Percentiles rank a stretch among this genome's conserved stretches.
These are phyloP conservation scores for Didymella pomorum DNA, from an alignment of 2,329 filamentous ascomycete genomes.

Conservation along the genomic window DNA sequence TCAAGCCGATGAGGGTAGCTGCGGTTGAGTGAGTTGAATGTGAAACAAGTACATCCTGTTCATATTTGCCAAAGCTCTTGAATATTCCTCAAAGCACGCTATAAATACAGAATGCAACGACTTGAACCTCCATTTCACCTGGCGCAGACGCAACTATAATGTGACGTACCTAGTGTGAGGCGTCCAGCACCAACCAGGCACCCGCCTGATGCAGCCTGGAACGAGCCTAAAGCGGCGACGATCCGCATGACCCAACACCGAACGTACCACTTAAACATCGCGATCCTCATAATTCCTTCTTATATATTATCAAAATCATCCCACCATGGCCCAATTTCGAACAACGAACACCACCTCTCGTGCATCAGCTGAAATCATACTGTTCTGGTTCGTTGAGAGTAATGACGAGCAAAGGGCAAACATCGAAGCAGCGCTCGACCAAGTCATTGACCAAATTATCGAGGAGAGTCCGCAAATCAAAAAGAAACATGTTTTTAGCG, in stretches of 20 bases:
- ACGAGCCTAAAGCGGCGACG: neutral
- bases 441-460: neutral
- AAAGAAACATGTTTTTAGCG: neutral
- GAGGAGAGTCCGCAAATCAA: neutral
- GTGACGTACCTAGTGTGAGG: neutral
- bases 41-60: too few species aligned
- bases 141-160: neutral
- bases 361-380: neutral
- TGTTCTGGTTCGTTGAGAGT: conserved; percentile 1
- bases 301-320: neutral
- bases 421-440: neutral
- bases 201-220: neutral
- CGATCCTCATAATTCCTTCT: neutral
- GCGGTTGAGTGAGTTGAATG: neutral
- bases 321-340: neutral
- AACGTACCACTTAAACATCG: neutral
- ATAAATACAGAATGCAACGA: neutral
- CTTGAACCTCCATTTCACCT: neutral
- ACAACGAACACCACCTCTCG: neutral
- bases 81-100: neutral
- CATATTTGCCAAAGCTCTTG: neutral
- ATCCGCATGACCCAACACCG: neutral
- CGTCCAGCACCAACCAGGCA: neutral
- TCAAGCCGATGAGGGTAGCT: conserved; percentile 6
- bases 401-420: conserved; percentile 1